A percentile compares a stretch with the other conserved stretches of the same genome.
These are phyloP conservation scores for Phytophthora syringae DNA, from an alignment of 352 stramenopile species.

Conservation along the genomic window DNA sequence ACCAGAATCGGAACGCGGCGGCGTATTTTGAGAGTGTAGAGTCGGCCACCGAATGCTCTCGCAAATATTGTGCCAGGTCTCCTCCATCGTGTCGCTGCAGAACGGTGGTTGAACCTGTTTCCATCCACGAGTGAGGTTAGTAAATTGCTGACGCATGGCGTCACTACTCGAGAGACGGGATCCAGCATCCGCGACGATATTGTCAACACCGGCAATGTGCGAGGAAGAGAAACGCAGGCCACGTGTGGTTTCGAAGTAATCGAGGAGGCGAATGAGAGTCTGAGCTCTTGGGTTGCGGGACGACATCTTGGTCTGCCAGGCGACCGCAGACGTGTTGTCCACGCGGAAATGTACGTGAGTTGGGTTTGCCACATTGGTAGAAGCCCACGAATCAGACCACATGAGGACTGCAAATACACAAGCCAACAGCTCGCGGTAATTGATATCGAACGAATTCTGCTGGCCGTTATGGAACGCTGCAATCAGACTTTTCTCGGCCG, in stretches of 20 bases:
- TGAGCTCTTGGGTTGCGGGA: slow-evolving; percentile 8
- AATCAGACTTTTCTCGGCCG: background rate
- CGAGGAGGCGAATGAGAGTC: no score
- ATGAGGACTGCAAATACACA: background rate
- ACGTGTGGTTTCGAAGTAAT: no score
- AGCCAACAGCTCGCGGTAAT: slow-evolving; percentile 5
- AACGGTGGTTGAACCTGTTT: no score
- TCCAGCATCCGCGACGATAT: no score
- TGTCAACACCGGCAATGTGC: no score
- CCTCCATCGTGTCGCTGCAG: background rate
- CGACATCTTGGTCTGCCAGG: slow-evolving; percentile 7
- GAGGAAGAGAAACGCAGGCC: no score
- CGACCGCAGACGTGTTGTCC: slow-evolving; percentile 17
- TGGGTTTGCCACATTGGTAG: background rate
- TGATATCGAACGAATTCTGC: slow-evolving; percentile 1
- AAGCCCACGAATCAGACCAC: background rate
- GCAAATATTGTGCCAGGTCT: slow-evolving; percentile 4
- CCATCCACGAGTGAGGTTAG: no score
- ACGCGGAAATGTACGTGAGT: slow-evolving; percentile 16
- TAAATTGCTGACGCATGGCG: no score
- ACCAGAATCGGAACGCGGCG: background rate
- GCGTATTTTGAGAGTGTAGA: slow-evolving; percentile 5
- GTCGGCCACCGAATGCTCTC: slow-evolving; percentile 14
- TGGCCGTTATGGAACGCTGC: background rate
- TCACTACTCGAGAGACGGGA: no score